Percentiles rank a stretch among this genome's conserved stretches.
Evolutionary conservation across 2,329 filamentous ascomycete species (phyloP).

Genomic region (Rugonectria rugulosa): DNA sequence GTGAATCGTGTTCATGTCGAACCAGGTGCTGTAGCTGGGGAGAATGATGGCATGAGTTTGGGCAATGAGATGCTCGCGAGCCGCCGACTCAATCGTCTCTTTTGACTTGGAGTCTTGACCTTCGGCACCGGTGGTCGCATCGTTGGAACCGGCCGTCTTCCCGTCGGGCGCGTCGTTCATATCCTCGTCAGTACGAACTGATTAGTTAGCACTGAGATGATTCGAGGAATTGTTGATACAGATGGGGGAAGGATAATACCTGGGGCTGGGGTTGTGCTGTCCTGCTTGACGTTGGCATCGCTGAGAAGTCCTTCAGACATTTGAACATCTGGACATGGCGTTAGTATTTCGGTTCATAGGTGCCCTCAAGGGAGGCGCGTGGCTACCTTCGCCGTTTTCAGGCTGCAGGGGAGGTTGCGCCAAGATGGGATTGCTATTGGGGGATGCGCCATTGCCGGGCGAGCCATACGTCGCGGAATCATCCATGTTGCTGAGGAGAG

Average conservation of each 20-base stretch:
- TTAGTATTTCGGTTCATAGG: slow-evolving; percentile 23
- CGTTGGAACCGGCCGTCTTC: slow-evolving; percentile 56
- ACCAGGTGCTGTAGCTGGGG: slow-evolving; percentile 98
- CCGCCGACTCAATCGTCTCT: slow-evolving; percentile 81
- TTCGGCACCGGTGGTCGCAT: slow-evolving; percentile 56
- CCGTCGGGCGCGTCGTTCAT: slow-evolving; percentile 73
- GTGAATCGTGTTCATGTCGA: slow-evolving; percentile 95
- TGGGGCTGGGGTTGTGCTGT: slow-evolving; percentile 66
- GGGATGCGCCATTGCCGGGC: slow-evolving; percentile 63
- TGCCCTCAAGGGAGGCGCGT: neutral
- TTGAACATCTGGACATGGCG: slow-evolving; percentile 61
- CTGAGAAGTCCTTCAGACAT: slow-evolving; percentile 63
- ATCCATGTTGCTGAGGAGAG: slow-evolving; percentile 58
- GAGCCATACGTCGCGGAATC: slow-evolving; percentile 65
- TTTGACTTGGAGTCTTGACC: slow-evolving; percentile 74
- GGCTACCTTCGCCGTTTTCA: slow-evolving; percentile 58
- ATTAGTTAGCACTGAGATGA: slow-evolving; percentile 64
- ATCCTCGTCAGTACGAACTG: slow-evolving; percentile 75
- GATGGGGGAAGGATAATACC: slow-evolving; percentile 65
- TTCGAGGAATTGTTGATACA: slow-evolving; percentile 72
- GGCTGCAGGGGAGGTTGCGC: slow-evolving; percentile 62
- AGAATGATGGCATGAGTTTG: slow-evolving; percentile 97
- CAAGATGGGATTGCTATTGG: slow-evolving; percentile 62
- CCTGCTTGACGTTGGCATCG: slow-evolving; percentile 65
- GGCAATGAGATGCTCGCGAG: slow-evolving; percentile 88